phyloP scores from a whole-genome alignment of 2,329 filamentous ascomycete genomes.

The Elsinoe fawcettii region DNA sequence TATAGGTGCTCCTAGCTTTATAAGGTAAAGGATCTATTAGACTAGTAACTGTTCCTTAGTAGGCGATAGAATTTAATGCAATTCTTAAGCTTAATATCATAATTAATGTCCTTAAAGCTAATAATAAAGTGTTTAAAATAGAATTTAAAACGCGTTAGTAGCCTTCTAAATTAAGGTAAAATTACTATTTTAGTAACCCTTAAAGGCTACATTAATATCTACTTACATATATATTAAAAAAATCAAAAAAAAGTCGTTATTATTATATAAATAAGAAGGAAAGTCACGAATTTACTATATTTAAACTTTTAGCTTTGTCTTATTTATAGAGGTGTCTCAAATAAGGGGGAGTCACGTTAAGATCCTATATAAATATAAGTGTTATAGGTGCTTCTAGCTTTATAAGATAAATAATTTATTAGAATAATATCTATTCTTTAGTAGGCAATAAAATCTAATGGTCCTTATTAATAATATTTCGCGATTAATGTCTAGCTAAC shows the following conservation, averaged over 20 bases:
- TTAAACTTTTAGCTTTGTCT: no score
- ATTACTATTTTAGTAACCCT: no score
- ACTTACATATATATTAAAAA: no score
- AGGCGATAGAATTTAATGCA: background rate
- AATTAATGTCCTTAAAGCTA: background rate
- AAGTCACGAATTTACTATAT: no score
- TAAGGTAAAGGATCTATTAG: background rate
- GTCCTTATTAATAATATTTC: background rate
- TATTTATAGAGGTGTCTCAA: no score
- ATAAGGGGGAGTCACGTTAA: no score
- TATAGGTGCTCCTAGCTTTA: background rate
- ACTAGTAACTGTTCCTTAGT: background rate
- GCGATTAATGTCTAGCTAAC: background rate
- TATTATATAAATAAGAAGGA: no score
- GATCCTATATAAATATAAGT: background rate
- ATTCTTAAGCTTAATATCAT: background rate
- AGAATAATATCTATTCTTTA: background rate
- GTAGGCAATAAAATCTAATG: background rate
- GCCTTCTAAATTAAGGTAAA: no score
- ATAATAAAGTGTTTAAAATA: background rate
- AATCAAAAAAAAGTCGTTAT: no score
- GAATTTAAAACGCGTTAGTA: background rate
- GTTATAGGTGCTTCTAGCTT: background rate
- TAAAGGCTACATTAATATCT: no score
- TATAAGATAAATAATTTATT: no score